Evolutionary conservation across 805 yeast genomes (phyloP).

Genomic region (Cyberlindnera amylophila): DNA sequence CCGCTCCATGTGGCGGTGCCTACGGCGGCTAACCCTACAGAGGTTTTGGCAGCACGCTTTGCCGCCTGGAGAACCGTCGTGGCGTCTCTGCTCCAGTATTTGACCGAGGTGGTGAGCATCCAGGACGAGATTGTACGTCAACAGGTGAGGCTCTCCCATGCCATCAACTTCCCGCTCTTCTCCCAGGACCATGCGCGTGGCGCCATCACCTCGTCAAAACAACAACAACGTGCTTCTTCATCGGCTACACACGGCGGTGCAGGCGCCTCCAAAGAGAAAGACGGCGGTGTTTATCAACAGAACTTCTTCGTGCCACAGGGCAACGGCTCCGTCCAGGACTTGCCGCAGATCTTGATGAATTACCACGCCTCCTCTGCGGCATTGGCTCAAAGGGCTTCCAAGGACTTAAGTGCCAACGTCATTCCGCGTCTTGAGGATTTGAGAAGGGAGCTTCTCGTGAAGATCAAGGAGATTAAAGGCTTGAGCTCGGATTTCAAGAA

Average conservation of each 20-base stretch:
- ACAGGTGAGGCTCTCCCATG: slow-evolving; percentile 75
- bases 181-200: slow-evolving; percentile 4
- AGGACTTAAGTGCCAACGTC: slow-evolving; percentile 56
- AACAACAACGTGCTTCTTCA: slow-evolving; percentile 3
- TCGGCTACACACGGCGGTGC: slow-evolving; percentile 12
- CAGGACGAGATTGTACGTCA: slow-evolving; percentile 88
- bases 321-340: slow-evolving; percentile 75
- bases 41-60: slow-evolving; percentile 77
- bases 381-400: slow-evolving; percentile 53
- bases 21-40: slow-evolving; percentile 73
- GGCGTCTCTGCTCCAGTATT: slow-evolving; percentile 67
- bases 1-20: slow-evolving; percentile 52
- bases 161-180: slow-evolving; percentile 49
- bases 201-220: background rate
- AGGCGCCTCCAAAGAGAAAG: slow-evolving; percentile 26
- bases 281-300: slow-evolving; percentile 14
- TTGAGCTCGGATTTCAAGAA: slow-evolving; percentile 83
- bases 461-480: slow-evolving; percentile 82
- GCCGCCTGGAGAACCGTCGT: slow-evolving; percentile 82
- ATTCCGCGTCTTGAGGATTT: slow-evolving; percentile 66
- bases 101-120: slow-evolving; percentile 75
- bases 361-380: slow-evolving; percentile 60
- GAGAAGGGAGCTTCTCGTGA: slow-evolving; percentile 71
- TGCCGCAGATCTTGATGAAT: slow-evolving; percentile 67
- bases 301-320: slow-evolving; percentile 73